Base-by-base conservation (phyloP, 495 filamentous ascomycete genomes). In the Penicillium antarcticum region DNA sequence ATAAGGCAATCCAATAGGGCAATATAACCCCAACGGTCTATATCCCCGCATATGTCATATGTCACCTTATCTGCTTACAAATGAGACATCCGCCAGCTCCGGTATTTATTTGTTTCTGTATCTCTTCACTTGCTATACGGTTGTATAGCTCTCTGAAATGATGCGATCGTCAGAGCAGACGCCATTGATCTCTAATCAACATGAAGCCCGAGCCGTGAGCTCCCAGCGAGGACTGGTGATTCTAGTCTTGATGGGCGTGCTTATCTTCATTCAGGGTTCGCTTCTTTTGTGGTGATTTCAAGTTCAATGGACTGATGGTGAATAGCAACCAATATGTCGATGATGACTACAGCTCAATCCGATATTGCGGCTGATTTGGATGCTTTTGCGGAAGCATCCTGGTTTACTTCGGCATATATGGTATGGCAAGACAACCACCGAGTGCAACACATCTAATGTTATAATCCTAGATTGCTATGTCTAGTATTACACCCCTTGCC, bases 321-420 rank as follows among this genome's bases (percentile, higher is more conserved):
- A 18, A 21, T 50, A 85, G 83, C 84, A 4, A 80, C 77, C 54
- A 91, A 92, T 65, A 87, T 89, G 74, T 85, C 81, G 23, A 82
- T 87, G 56, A 82, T 92, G 52, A 87, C 84, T 5, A 91, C 87
- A 21, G 86, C 83, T 2, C 87, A 90, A 66, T 86, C 82, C 2
- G 69, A 72, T 34, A 89, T 92, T 56, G 86, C 87, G 1, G 74
- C 74, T 16, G 87, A 90, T 50, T 70, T 91, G 1, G 76, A 89
- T 73, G 80, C 86, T 8, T 91, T 87, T 60, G 80, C 81, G 21
- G 67, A 82, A 38, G 82, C 81, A 16, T 84, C 80, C 54, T 92
- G 87, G 87, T 87, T 92, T 55, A 89, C 86, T 6, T 84, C 84
- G 21, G 70, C 86, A 1, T 91, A 87, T 62, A 64, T 86, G 52